Evolutionary conservation across 495 filamentous ascomycete species (phyloP).

Genomic region (Penicillium macrosclerotiorum): DNA sequence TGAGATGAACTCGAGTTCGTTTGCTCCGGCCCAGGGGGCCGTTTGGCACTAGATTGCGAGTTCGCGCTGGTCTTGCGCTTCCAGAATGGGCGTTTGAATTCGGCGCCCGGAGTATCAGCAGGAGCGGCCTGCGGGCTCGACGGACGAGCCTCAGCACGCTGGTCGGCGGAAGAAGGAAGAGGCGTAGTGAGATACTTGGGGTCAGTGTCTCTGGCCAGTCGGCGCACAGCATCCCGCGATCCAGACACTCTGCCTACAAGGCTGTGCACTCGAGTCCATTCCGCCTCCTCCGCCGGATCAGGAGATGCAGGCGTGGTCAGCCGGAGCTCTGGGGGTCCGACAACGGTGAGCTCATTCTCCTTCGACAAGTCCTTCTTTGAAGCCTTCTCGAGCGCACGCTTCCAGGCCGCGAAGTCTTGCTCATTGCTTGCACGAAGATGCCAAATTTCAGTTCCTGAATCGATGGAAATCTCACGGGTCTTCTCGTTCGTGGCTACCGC

Average conservation of each 20-base stretch:
- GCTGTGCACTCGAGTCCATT: constrained; percentile 82
- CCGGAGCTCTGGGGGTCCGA: constrained; percentile 28
- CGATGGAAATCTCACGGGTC: constrained; percentile 88
- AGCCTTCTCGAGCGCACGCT: constrained; percentile 76
- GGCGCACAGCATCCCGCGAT: constrained; percentile 80
- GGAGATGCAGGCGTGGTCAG: constrained; percentile 30
- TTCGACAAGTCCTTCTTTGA: constrained; percentile 38
- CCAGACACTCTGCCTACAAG: constrained; percentile 82
- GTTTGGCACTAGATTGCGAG: constrained; percentile 24
- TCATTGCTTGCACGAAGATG: constrained; percentile 81
- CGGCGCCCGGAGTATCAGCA: constrained; percentile 35
- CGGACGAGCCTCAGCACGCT: constrained; percentile 34
- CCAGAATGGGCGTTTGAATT: constrained; percentile 69
- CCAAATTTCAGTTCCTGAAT: constrained; percentile 96
- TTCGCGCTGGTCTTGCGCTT: constrained; percentile 73
- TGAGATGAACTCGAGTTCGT: constrained; percentile 50
- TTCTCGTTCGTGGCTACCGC: constrained; percentile 85
- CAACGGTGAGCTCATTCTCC: constrained; percentile 11
- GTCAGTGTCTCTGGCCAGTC: constrained; percentile 79
- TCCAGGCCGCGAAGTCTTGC: constrained; percentile 86
- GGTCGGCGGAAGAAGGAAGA: constrained; percentile 15
- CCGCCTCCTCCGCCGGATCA: constrained; percentile 60
- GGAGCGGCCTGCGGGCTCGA: constrained; percentile 36
- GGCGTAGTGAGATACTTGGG: constrained; percentile 52
- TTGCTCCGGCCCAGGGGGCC: constrained; percentile 27